Percentiles rank a stretch among this genome's conserved stretches.
phyloP scores from a whole-genome alignment of 148 eudicot species.

The Oxyria digyna region DNA sequence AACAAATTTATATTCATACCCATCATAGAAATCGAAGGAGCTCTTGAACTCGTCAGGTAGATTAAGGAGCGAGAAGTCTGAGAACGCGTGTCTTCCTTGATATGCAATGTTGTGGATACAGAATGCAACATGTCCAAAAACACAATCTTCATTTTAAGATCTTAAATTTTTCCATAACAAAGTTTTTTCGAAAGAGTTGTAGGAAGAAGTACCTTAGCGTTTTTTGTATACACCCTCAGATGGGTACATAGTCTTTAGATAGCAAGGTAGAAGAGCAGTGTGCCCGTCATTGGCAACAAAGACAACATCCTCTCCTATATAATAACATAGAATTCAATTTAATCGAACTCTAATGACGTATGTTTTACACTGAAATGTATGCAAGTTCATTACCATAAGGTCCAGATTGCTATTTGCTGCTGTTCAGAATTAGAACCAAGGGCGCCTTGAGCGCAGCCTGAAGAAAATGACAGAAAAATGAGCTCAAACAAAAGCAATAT shows the following conservation, averaged over 20 bases:
- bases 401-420: conserved; percentile 61
- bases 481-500: not conserved
- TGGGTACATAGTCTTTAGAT: conserved; percentile 69
- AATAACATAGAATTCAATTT: not conserved
- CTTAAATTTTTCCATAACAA: not conserved
- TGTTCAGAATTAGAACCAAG: conserved; percentile 53
- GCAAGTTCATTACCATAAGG: conserved; percentile 52
- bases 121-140: conserved; percentile 54
- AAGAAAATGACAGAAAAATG: not conserved
- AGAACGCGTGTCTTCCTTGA: conserved; percentile 74
- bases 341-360: not conserved
- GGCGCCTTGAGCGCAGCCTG: conserved; percentile 98
- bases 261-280: conserved; percentile 85
- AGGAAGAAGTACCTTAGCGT: conserved; percentile 48
- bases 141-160: not conserved
- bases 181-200: not conserved
- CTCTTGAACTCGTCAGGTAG: conserved; percentile 59
- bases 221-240: conserved; percentile 47
- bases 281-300: conserved; percentile 98
- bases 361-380: not conserved
- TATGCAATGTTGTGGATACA: conserved; percentile 99
- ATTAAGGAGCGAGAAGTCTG: conserved; percentile 65
- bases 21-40: conserved; percentile 82
- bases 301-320: conserved; percentile 78
- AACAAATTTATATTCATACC: conserved; percentile 31